phyloP scores from a whole-genome alignment of 768 basidiomycete species.

The Xerocomus brunneocitrinus region DNA sequence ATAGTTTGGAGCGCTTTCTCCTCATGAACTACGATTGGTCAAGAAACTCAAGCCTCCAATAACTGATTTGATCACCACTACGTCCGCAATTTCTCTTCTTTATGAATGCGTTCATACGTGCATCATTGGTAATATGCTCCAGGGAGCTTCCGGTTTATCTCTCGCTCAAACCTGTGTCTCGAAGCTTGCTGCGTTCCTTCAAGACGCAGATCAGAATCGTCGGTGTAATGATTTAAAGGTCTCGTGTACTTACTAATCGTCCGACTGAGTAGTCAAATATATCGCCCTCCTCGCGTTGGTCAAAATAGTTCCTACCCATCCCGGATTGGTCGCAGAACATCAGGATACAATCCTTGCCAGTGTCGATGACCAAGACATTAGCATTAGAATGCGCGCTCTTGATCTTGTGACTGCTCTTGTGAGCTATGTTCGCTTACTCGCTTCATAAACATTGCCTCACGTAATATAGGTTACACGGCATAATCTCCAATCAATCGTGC shows the following conservation, averaged over 20 bases:
- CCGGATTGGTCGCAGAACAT: slow-evolving; percentile 85
- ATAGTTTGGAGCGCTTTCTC: slow-evolving; percentile 90
- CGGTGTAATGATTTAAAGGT: slow-evolving; percentile 34
- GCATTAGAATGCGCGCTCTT: slow-evolving; percentile 92
- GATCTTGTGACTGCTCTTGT: slow-evolving; percentile 95
- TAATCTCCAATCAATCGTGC: slow-evolving; percentile 86
- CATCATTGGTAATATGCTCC: slow-evolving; percentile 95
- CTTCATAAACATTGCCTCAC: not conserved
- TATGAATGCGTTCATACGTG: slow-evolving; percentile 99
- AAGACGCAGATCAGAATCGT: slow-evolving; percentile 96
- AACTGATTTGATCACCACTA: slow-evolving; percentile 92
- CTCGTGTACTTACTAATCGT: slow-evolving; percentile 13
- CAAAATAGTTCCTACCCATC: slow-evolving; percentile 91
- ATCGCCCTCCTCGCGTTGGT: slow-evolving; percentile 93
- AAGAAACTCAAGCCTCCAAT: slow-evolving; percentile 93
- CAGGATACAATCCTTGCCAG: slow-evolving; percentile 88
- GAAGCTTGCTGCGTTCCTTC: slow-evolving; percentile 86
- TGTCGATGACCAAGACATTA: slow-evolving; percentile 89
- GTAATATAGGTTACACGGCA: slow-evolving; percentile 63
- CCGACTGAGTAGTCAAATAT: slow-evolving; percentile 76
- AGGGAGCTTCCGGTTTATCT: slow-evolving; percentile 67
- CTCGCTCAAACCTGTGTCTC: slow-evolving; percentile 87
- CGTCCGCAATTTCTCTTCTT: slow-evolving; percentile 89
- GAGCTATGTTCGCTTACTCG: slow-evolving; percentile 14
- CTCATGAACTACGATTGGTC: slow-evolving; percentile 88